These are phyloP conservation scores for Hymenoscyphus fraxineus DNA, from an alignment of 2,329 filamentous ascomycete genomes.

Conservation along the genomic window DNA sequence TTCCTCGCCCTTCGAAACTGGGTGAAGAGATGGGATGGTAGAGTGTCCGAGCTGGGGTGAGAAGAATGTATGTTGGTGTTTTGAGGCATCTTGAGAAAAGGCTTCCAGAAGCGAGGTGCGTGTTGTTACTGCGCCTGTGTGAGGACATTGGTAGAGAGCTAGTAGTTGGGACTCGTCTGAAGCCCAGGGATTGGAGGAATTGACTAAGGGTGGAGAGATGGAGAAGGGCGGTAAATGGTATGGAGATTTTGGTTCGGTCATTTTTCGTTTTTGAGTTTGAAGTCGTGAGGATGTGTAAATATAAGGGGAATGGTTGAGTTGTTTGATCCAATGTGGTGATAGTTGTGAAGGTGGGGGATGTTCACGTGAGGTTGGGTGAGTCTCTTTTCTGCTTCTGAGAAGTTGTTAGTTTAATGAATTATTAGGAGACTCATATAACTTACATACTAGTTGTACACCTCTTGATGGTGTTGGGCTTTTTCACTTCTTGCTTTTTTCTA, in stretches of 20 bases:
- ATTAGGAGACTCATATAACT: too few species aligned
- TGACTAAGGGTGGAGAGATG: constrained; percentile 55
- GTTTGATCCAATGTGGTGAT: too few species aligned
- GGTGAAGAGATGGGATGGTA: neutral
- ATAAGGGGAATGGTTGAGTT: too few species aligned
- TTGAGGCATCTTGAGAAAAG: constrained; percentile 56
- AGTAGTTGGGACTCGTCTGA: constrained; percentile 60
- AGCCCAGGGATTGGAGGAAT: constrained; percentile 74
- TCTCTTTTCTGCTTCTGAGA: too few species aligned
- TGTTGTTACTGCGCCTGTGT: constrained; percentile 71
- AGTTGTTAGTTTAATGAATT: too few species aligned
- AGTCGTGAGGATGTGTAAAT: too few species aligned
- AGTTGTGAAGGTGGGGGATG: too few species aligned
- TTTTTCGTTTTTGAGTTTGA: too few species aligned
- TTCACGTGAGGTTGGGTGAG: too few species aligned
- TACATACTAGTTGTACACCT: too few species aligned
- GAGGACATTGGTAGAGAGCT: constrained; percentile 54
- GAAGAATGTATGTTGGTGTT: constrained; percentile 67
- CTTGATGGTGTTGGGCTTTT: too few species aligned
- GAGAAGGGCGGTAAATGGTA: neutral
- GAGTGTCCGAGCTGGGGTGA: constrained; percentile 39
- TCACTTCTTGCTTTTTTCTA: too few species aligned
- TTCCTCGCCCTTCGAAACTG: neutral
- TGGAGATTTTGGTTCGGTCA: neutral
- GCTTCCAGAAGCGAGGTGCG: constrained; percentile 63